These are phyloP conservation scores for Ustilago vetiveriae DNA, from an alignment of 1,284 basidiomycete genomes.

Conservation along the genomic window DNA sequence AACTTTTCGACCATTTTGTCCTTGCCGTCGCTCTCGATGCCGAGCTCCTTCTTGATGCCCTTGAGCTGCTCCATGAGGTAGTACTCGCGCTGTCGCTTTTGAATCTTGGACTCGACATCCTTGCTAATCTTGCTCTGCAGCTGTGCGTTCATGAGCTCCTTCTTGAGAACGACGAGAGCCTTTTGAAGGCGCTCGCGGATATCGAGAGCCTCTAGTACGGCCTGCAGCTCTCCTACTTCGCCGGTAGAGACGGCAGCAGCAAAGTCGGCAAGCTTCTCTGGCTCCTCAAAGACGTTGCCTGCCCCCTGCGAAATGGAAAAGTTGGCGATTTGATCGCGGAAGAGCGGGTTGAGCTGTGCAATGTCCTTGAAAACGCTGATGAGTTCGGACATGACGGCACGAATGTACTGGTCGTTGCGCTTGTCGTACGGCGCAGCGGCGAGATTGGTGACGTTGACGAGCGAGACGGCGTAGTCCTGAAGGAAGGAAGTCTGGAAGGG, in stretches of 20 bases:
- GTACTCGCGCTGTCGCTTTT: slow-evolving; percentile 95
- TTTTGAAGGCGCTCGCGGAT: slow-evolving; percentile 91
- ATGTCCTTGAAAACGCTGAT: slow-evolving; percentile 99
- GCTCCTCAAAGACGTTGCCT: slow-evolving; percentile 97
- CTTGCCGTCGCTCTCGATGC: slow-evolving; percentile 96
- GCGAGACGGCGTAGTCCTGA: slow-evolving; percentile 85
- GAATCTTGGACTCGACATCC: slow-evolving; percentile 95
- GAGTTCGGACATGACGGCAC: slow-evolving; percentile 95
- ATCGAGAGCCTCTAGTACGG: slow-evolving; percentile 85
- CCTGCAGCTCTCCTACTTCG: slow-evolving; percentile 89
- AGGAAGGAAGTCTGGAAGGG: slow-evolving; percentile 88
- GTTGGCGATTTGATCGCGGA: slow-evolving; percentile 97
- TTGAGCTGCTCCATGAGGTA: slow-evolving; percentile 99
- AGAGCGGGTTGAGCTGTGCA: slow-evolving; percentile 93
- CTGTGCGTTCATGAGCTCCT: slow-evolving; percentile 97
- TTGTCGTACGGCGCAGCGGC: slow-evolving; percentile 84
- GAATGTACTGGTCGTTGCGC: slow-evolving; percentile 77
- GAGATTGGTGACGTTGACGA: slow-evolving; percentile 89
- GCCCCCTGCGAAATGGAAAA: slow-evolving; percentile 95
- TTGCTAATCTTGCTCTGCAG: slow-evolving; percentile 92
- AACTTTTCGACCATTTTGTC: slow-evolving; percentile 97
- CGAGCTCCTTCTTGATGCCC: slow-evolving; percentile 98
- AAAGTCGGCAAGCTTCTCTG: slow-evolving; percentile 97
- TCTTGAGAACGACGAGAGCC: slow-evolving; percentile 91
- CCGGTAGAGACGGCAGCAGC: slow-evolving; percentile 94